A percentile compares a stretch with the other conserved stretches of the same genome.
Evolutionary conservation across 495 filamentous ascomycete genomes (phyloP).

Genomic region (Hyaloscypha hepaticicola): DNA sequence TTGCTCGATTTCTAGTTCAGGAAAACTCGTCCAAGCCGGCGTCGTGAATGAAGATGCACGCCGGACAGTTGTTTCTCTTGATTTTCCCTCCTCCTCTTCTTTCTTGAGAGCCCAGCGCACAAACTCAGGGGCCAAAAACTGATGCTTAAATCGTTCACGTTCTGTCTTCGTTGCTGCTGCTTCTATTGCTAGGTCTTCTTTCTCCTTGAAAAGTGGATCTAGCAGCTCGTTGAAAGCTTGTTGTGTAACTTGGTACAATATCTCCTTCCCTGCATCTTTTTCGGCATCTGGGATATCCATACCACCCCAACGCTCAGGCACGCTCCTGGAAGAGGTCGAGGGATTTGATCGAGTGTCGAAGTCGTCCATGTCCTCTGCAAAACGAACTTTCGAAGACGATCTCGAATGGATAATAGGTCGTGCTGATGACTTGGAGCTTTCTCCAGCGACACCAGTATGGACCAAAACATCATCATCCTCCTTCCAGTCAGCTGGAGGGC

Average conservation of each 20-base stretch:
- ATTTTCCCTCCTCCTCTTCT: constrained; percentile 8
- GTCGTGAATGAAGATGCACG: not conserved
- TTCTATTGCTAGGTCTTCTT: constrained; percentile 75
- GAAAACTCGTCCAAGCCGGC: constrained; percentile 24
- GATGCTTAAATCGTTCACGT: constrained; percentile 53
- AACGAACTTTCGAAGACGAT: constrained; percentile 82
- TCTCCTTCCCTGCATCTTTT: constrained; percentile 78
- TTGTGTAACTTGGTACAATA: constrained; percentile 86
- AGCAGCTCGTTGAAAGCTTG: constrained; percentile 91
- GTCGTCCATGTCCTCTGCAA: constrained; percentile 73
- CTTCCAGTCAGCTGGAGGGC: constrained; percentile 61
- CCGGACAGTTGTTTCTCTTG: not conserved
- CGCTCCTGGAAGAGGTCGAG: constrained; percentile 75
- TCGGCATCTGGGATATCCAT: constrained; percentile 81
- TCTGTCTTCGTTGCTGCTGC: constrained; percentile 60
- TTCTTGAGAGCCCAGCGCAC: constrained; percentile 20
- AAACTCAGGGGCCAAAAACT: constrained; percentile 48
- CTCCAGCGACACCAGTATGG: constrained; percentile 38
- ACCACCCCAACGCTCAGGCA: constrained; percentile 81
- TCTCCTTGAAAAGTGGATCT: constrained; percentile 76
- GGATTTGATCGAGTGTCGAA: constrained; percentile 73
- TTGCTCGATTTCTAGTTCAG: constrained; percentile 31
- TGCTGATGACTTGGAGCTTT: constrained; percentile 25
- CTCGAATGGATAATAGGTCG: constrained; percentile 64
- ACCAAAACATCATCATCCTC: constrained; percentile 60